Evolutionary conservation across 257 asterid species (phyloP).

Genomic region (Linaria vulgaris): DNA sequence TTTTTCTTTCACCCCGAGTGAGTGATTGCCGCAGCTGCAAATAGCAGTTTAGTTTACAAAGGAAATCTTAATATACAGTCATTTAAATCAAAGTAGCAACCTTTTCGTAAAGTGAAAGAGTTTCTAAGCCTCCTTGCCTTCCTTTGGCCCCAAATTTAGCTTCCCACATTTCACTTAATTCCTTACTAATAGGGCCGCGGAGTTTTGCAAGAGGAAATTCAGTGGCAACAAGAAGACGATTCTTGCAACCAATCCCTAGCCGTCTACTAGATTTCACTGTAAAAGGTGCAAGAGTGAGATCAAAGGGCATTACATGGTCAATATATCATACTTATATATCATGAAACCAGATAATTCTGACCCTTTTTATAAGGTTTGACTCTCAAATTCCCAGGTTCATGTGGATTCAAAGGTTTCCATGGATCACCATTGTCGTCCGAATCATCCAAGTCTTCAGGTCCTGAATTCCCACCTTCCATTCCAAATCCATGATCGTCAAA

Average conservation of each 20-base stretch:
- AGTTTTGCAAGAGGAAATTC: constrained; percentile 82
- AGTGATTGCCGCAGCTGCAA: constrained; percentile 89
- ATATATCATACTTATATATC: background rate
- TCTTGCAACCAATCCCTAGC: constrained; percentile 41
- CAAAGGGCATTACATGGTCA: constrained; percentile 21
- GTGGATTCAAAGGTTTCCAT: constrained; percentile 95
- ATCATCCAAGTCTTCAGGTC: constrained; percentile 44
- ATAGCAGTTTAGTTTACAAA: constrained; percentile 26
- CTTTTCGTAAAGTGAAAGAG: constrained; percentile 70
- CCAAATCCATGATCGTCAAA: constrained; percentile 40
- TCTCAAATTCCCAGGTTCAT: constrained; percentile 84
- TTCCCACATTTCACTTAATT: constrained; percentile 69
- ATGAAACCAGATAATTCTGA: constrained; percentile 24
- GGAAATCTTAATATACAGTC: constrained; percentile 17
- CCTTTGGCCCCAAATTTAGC: constrained; percentile 38
- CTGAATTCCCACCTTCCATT: constrained; percentile 46
- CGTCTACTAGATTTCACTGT: constrained; percentile 64
- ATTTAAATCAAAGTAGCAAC: constrained; percentile 37
- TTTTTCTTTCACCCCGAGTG: constrained; percentile 36
- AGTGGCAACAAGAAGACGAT: constrained; percentile 33
- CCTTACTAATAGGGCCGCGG: constrained; percentile 59
- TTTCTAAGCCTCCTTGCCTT: constrained; percentile 34
- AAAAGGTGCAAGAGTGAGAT: constrained; percentile 28
- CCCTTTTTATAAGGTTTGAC: constrained; percentile 75
- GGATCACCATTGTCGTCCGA: constrained; percentile 67